Evolutionary conservation across 208 protist species (phyloP), one percentile per base, ranked within the genome.

Genomic region (Acanthamoeba lenticulata): DNA sequence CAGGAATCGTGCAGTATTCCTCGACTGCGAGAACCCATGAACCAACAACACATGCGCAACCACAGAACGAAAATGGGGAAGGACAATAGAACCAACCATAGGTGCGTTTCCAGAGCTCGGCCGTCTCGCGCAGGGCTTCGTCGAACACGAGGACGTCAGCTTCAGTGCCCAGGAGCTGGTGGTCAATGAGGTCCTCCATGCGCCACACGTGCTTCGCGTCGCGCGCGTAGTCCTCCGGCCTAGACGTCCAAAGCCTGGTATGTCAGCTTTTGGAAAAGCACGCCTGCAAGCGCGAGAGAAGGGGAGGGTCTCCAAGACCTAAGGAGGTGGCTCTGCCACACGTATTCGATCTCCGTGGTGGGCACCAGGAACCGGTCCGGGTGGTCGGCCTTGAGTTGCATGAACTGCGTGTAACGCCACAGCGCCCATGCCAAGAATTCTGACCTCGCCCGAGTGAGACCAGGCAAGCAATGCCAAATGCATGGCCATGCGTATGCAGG

Each of bases 341-440:
- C 17, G 32, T 72, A 24, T 72, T 72, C 62, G 32, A 72, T 72
- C 62, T 72, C 62, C 21, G 62, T 36, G 24, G 62, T 72, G 62
- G 62, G 62, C 62, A 72, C 62, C 29, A 72, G 62, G 32, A 72
- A 72, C 62, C 24, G 32, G 62, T 72, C 62, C 13, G 62, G 11
- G 62, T 72, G 62, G 29, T 72, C 62, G 62, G 62, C 62, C 62
- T 72, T 72, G 62, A 72, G 62, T n/a, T 72, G 62, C 62, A 72
- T 72, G 62, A 72, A 72, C 24, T n/a, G 32, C 24, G 62, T 32
- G 17, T 72, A 72, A 9, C 62, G 6, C 62, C 62, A 72, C 24
- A 72, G 62, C 62, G 62, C 62, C 62, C 62, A 72, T n/a, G 1
- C 27, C 62, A 72, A 9, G 11, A 38, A 72, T n/a, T 72, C 62